Evolutionary conservation across 345 rosid species (phyloP), one percentile per base, ranked within the genome.

Genomic region (Linum usitatissimum): DNA sequence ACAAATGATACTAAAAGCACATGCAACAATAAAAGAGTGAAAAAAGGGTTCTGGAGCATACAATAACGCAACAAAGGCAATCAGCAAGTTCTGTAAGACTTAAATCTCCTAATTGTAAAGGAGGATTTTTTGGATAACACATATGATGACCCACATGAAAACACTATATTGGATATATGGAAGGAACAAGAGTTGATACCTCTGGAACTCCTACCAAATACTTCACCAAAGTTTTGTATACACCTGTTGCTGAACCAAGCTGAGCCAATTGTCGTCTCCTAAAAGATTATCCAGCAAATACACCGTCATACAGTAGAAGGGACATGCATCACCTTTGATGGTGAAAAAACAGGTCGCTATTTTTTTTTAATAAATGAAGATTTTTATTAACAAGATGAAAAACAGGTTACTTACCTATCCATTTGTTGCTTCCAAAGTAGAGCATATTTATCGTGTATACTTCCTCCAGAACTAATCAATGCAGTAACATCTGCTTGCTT

Each of bases 141-240:
- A 45, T 10, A 45, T 45, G 51, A 10, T 10, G 17, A 45, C 17
- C 51, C 4, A 45, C 51, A 45, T 45, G 51, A 13, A 10, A 9
- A 45, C 14, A 10, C 15, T 3, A 28, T n/a, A 55, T 55, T 19
- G 9, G 55, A 7, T 23, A 40, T 18, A 34, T 23, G 17, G 64
- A 61, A 51, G 61, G 23, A 45, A 59, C 3, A 57, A n/a, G 59
- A 58, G 64, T 70, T 66, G 61, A 1, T 78, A 89, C 98, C 91
- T 92, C 87, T n/a, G 98, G 96, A 78, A 92, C 98, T 71, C 98
- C 98, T 40, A 92, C 96, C 81, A 92, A 81, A 79, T 92, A 92
- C 79, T 92, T 92, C 42, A 92, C 93, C 66, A 92, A 85, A 74
- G 98, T 92, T 84, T 87, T 92, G 65, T 92, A 92, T 67, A 92